These are phyloP conservation scores for Talaromyces sp. DNA, from an alignment of 2,329 filamentous ascomycete genomes.

Conservation along the genomic window DNA sequence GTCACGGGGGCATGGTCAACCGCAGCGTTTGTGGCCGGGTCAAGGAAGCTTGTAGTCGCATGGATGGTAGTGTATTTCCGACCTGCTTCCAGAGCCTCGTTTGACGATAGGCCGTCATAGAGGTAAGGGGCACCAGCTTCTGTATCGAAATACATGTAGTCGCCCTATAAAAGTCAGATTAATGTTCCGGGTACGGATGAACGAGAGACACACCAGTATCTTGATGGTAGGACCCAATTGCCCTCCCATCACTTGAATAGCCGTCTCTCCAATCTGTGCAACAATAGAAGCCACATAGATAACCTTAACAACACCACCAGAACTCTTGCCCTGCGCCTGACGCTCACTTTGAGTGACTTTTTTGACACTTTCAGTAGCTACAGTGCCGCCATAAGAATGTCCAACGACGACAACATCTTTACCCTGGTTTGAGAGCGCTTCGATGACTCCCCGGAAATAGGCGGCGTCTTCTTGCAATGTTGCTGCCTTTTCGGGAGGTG, in stretches of 20 bases:
- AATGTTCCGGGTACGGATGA: no score
- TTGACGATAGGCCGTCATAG: constrained; percentile 2
- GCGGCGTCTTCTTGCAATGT: constrained; percentile 33
- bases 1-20: constrained; percentile 34
- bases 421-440: constrained; percentile 25
- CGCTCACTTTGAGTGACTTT: constrained; percentile 24
- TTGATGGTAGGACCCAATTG: constrained; percentile 3
- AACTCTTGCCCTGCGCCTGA: constrained; percentile 7
- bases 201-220: not conserved
- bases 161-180: constrained; percentile 5
- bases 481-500: constrained; percentile 20
- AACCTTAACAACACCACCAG: constrained; percentile 27
- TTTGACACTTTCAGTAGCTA: constrained; percentile 24
- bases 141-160: constrained; percentile 15
- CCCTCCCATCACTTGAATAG: constrained; percentile 1
- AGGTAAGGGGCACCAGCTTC: not conserved
- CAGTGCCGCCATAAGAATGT: constrained; percentile 30
- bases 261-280: constrained; percentile 9
- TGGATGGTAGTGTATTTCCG: constrained; percentile 25
- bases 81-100: constrained; percentile 17
- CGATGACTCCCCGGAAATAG: constrained; percentile 26
- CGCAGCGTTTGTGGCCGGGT: constrained; percentile 29
- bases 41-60: constrained; percentile 28
- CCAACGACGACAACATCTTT: constrained; percentile 25
- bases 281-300: constrained; percentile 25